These are phyloP conservation scores for Psilocybe sp. DNA, from an alignment of 768 basidiomycete genomes.

Conservation along the genomic window DNA sequence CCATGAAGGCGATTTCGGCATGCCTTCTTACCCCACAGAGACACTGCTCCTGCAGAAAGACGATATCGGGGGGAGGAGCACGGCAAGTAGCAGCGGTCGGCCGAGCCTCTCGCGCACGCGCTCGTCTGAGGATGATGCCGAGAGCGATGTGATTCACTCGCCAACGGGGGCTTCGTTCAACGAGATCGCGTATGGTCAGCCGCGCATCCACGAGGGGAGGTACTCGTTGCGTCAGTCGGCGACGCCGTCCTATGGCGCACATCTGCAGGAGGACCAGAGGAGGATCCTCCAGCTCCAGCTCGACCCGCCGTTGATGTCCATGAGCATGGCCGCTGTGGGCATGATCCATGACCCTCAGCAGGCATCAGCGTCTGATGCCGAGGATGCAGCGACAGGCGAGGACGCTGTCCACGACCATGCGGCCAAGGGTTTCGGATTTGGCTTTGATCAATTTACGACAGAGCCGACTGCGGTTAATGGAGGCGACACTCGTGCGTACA, in stretches of 20 bases:
- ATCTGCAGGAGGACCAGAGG: no score
- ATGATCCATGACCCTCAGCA: no score
- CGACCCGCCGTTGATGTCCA: no score
- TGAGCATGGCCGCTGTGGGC: no score
- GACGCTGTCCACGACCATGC: no score
- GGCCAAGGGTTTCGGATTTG: neutral
- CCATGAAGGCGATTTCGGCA: no score
- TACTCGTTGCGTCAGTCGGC: neutral
- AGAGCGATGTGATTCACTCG: constrained; percentile 16
- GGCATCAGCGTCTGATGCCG: no score
- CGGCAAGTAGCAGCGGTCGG: constrained; percentile 11
- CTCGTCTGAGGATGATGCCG: constrained; percentile 17
- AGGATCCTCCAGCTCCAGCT: no score
- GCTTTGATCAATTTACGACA: constrained; percentile 2
- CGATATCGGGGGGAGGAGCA: constrained; percentile 3
- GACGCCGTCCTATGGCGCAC: neutral
- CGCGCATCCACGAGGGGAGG: neutral
- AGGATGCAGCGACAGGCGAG: no score
- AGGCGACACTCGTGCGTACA: neutral
- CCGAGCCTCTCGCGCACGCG: constrained; percentile 18
- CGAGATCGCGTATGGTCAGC: neutral
- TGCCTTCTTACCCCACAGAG: no score
- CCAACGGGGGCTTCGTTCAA: constrained; percentile 13
- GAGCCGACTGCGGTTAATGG: constrained; percentile 17
- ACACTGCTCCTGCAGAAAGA: neutral